Conservation (phyloP, 441 rosid species). For the Kokia cookei region DNA sequence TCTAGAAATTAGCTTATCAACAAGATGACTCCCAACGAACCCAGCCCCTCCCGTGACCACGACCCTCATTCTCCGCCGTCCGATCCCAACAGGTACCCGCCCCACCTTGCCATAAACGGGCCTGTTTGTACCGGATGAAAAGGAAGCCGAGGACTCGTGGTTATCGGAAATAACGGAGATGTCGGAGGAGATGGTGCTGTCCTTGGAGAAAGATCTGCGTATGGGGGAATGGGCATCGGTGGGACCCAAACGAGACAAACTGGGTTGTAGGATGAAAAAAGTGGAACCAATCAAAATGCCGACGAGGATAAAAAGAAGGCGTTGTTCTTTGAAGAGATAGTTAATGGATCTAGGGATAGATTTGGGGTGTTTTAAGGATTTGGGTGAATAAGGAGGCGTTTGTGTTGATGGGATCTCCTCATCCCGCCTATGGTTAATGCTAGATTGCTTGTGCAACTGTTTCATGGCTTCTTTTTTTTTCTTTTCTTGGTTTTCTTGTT, state of each 20-base stretch:
- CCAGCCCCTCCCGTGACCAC: slow-evolving; percentile 97
- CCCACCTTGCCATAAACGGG: slow-evolving; percentile 18
- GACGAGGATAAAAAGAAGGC: slow-evolving; percentile 80
- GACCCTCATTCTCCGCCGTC: slow-evolving; percentile 56
- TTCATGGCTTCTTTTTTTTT: slow-evolving; percentile 35
- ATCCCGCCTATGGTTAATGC: slow-evolving; percentile 49
- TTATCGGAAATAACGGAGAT: neutral
- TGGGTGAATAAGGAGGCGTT: slow-evolving; percentile 53
- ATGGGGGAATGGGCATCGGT: neutral
- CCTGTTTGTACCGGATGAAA: neutral
- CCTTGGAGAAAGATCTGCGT: neutral
- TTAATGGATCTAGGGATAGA: slow-evolving; percentile 79
- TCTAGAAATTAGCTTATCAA: slow-evolving; percentile 73
- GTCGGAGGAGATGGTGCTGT: neutral
- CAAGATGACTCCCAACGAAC: slow-evolving; percentile 94
- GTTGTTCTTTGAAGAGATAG: slow-evolving; percentile 75
- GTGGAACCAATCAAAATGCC: slow-evolving; percentile 22
- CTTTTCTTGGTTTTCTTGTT: neutral
- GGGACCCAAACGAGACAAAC: neutral
- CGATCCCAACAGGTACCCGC: slow-evolving; percentile 66
- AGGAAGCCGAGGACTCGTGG: neutral
- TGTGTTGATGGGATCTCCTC: slow-evolving; percentile 49
- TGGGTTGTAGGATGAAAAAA: neutral
- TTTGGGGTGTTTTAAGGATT: slow-evolving; percentile 53
- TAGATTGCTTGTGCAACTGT: slow-evolving; percentile 77